Conservation (phyloP, 495 filamentous ascomycete species). For the Penicillium desertorum region DNA sequence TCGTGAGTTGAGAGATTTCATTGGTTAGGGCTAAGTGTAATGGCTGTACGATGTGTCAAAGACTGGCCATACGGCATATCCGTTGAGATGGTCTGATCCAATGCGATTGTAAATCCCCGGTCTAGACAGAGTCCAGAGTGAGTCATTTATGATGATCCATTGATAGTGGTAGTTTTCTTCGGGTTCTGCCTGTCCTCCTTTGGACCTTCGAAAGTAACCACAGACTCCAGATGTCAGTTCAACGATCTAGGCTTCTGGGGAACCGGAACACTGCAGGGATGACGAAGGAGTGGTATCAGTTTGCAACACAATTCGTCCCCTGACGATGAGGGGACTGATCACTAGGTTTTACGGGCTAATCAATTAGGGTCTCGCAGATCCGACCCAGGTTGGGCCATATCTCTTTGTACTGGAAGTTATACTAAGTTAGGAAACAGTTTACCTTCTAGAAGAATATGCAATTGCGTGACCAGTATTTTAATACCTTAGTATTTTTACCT, state of each 20-base stretch:
- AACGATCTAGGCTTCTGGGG: conserved; percentile 3
- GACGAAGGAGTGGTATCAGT: conserved; percentile 3
- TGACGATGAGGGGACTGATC: conserved; percentile 12
- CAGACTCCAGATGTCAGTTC: neutral
- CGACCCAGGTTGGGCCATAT: neutral
- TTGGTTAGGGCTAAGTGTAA: conserved; percentile 1
- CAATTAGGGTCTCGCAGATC: conserved; percentile 9
- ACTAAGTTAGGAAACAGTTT: neutral
- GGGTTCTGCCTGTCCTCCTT: neutral
- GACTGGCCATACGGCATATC: conserved; percentile 3
- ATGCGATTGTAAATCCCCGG: neutral
- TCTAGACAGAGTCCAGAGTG: neutral
- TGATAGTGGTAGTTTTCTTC: neutral
- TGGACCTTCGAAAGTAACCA: neutral
- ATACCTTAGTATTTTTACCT: neutral
- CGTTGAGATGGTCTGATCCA: conserved; percentile 11
- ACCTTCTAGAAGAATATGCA: neutral
- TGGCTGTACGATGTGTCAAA: conserved; percentile 4
- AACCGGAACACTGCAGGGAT: conserved; percentile 1
- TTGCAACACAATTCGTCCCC: conserved; percentile 9
- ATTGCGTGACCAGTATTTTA: neutral
- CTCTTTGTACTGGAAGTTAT: neutral
- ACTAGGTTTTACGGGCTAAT: conserved; percentile 8
- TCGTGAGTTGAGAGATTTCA: neutral
- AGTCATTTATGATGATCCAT: conserved; percentile 6